Conservation (phyloP, 768 basidiomycete genomes). For the Vararia minispora region DNA sequence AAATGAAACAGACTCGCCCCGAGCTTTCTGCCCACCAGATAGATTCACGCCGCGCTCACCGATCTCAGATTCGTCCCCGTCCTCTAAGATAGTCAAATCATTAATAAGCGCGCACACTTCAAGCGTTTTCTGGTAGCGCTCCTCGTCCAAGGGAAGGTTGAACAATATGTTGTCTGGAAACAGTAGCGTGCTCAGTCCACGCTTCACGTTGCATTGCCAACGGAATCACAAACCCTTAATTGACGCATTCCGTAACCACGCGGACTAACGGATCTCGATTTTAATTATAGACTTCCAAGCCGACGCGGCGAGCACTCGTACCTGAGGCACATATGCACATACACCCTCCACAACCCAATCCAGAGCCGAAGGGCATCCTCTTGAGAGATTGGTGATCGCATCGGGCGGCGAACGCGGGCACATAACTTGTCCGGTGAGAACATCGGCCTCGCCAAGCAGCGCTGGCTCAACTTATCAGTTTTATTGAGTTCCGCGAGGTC, state of each 20-base stretch:
- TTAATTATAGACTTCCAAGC: too few relatives aligned
- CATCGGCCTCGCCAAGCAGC: slow-evolving; percentile 80
- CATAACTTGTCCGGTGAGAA: slow-evolving; percentile 68
- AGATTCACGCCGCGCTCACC: slow-evolving; percentile 70
- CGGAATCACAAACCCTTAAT: slow-evolving; percentile 31
- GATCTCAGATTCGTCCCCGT: slow-evolving; percentile 81
- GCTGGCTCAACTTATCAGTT: slow-evolving; percentile 27
- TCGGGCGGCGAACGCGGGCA: slow-evolving; percentile 84
- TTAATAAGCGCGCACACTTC: slow-evolving; percentile 64
- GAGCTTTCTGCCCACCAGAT: slow-evolving; percentile 42
- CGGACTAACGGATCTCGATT: slow-evolving; percentile 19
- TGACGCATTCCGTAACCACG: slow-evolving; percentile 69
- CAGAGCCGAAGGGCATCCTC: slow-evolving; percentile 30
- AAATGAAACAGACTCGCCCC: slow-evolving; percentile 34
- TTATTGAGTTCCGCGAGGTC: slow-evolving; percentile 1
- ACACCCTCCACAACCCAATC: slow-evolving; percentile 72
- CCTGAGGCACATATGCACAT: slow-evolving; percentile 84
- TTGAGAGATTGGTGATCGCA: slow-evolving; percentile 50
- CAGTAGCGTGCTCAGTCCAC: slow-evolving; percentile 2
- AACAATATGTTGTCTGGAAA: slow-evolving; percentile 63
- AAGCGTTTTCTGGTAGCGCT: slow-evolving; percentile 68
- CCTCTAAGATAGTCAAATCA: slow-evolving; percentile 76
- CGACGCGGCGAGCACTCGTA: too few relatives aligned
- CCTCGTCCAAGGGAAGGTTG: slow-evolving; percentile 59
- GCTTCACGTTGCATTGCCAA: neutral